phyloP scores from a whole-genome alignment of 2,329 filamentous ascomycete genomes.

The Dichotomopilus funicola region DNA sequence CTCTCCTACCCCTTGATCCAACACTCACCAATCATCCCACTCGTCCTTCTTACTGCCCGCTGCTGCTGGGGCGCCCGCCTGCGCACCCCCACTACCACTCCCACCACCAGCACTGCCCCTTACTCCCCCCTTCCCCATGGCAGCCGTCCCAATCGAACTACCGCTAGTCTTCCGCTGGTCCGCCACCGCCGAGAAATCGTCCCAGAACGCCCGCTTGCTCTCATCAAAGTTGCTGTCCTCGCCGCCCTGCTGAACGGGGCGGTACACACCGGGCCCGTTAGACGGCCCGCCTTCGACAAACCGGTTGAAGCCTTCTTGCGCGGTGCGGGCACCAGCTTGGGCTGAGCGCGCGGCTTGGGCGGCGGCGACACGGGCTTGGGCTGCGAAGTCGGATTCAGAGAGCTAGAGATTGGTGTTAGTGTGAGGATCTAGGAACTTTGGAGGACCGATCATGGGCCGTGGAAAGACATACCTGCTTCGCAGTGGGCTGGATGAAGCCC shows the following conservation, averaged over 20 bases:
- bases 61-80: constrained; percentile 16
- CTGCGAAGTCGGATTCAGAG: constrained; percentile 71
- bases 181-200: constrained; percentile 71
- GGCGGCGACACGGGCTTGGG: constrained; percentile 55
- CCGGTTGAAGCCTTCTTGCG: constrained; percentile 70
- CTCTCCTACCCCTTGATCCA: background rate
- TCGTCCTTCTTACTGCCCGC: constrained; percentile 47
- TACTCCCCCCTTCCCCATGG: constrained; percentile 49
- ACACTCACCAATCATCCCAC: constrained; percentile 55
- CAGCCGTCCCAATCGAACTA: constrained; percentile 52
- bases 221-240: constrained; percentile 39
- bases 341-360: constrained; percentile 61
- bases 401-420: constrained; percentile 44
- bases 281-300: constrained; percentile 67
- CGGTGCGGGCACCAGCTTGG: constrained; percentile 49
- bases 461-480: constrained; percentile 61
- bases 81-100: background rate
- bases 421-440: background rate
- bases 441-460: background rate
- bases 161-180: constrained; percentile 42
- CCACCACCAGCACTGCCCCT: no score
- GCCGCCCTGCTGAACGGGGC: background rate
- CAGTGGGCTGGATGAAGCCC: constrained; percentile 85
- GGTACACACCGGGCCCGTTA: no score
- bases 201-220: constrained; percentile 84